phyloP scores from a whole-genome alignment of 1,284 basidiomycete species.

The Microbotryomycetes sp. region DNA sequence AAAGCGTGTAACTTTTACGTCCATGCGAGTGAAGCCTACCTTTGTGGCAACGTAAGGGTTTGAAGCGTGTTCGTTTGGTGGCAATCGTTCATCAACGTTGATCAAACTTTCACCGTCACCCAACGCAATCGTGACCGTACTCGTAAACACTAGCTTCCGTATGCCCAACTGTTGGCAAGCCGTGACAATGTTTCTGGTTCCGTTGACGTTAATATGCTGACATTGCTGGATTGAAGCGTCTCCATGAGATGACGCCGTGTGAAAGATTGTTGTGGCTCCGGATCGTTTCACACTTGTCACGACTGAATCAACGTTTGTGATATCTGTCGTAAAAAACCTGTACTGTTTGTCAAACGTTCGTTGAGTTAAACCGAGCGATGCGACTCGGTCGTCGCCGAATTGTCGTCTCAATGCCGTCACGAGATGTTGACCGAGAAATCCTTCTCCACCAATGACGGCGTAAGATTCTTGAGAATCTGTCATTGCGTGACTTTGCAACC shows the following conservation, averaged over 20 bases:
- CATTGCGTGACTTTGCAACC: too few relatives aligned
- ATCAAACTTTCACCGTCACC: conserved; percentile 67
- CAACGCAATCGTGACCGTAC: conserved; percentile 87
- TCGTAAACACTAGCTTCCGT: conserved; percentile 88
- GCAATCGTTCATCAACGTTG: conserved; percentile 82
- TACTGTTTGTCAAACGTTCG: conserved; percentile 56
- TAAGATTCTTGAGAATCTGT: conserved; percentile 17
- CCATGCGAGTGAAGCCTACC: conserved; percentile 32
- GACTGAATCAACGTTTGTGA: conserved; percentile 66
- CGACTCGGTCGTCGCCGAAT: conserved; percentile 65
- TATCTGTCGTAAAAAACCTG: conserved; percentile 51
- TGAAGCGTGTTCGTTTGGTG: conserved; percentile 53
- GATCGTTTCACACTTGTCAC: conserved; percentile 64
- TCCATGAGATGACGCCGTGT: conserved; percentile 78
- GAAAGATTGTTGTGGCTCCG: conserved; percentile 79
- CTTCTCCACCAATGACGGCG: conserved; percentile 34
- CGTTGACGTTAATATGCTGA: conserved; percentile 88
- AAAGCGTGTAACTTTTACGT: too few relatives aligned
- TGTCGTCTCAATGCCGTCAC: conserved; percentile 69
- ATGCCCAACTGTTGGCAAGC: conserved; percentile 65
- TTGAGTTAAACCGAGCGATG: conserved; percentile 57
- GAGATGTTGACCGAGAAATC: conserved; percentile 85
- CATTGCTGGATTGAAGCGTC: conserved; percentile 65
- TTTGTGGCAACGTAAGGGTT: conserved; percentile 57
- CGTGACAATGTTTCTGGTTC: conserved; percentile 76